Percentiles rank a stretch among this genome's conserved stretches.
Conservation (phyloP, 1,284 basidiomycete species). For the Exobasidium rhododendri region DNA sequence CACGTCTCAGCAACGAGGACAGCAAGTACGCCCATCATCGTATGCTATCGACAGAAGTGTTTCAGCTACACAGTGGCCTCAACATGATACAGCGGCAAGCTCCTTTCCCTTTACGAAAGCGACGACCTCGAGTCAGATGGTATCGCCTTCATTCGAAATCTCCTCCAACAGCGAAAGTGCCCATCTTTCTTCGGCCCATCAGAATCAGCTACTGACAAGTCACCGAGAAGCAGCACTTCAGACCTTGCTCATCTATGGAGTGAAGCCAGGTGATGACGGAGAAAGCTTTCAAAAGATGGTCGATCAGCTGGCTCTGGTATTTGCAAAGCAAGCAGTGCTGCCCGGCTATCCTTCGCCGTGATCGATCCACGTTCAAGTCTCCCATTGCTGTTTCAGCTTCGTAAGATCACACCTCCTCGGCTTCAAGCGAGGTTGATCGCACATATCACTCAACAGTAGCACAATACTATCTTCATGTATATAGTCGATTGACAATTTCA, state of each 20-base stretch:
- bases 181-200: neutral
- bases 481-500: too few relatives aligned
- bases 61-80: neutral
- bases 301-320: neutral
- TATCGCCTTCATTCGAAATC: neutral
- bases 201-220: neutral
- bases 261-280: neutral
- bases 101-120: neutral
- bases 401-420: too few relatives aligned
- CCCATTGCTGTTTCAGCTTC: too few relatives aligned
- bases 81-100: neutral
- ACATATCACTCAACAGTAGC: too few relatives aligned
- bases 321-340: neutral
- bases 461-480: too few relatives aligned
- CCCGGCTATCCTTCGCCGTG: too few relatives aligned
- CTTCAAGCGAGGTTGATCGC: too few relatives aligned
- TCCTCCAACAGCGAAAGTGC: neutral
- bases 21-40: neutral
- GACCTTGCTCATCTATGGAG: neutral
- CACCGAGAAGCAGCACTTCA: neutral
- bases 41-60: neutral
- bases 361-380: too few relatives aligned
- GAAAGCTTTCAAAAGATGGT: neutral
- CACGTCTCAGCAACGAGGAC: neutral
- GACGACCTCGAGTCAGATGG: neutral